A percentile compares a stretch with the other conserved stretches of the same genome.
These are phyloP conservation scores for Pythium brassicae DNA, from an alignment of 352 stramenopile genomes.

Conservation along the genomic window DNA sequence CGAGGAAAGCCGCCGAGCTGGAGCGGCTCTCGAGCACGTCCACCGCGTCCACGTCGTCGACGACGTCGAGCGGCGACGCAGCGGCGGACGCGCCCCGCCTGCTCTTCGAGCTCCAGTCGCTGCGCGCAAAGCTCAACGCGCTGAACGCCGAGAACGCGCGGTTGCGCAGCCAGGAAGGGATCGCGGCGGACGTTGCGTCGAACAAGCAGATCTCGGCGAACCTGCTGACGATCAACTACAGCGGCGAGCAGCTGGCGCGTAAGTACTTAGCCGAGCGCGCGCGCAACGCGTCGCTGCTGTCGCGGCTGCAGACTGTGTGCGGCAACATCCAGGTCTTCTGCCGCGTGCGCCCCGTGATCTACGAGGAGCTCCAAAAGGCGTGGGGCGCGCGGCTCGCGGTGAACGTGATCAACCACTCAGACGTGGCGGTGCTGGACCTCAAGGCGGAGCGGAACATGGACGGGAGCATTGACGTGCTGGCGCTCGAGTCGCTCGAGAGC, in stretches of 20 bases:
- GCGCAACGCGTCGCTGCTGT: constrained; percentile 75
- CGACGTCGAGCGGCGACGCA: constrained; percentile 15
- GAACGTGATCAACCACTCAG: constrained; percentile 80
- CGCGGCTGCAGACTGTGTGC: constrained; percentile 80
- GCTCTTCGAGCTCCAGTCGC: constrained; percentile 49
- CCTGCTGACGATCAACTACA: constrained; percentile 62
- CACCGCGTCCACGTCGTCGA: constrained; percentile 22
- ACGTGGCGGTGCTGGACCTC: constrained; percentile 76
- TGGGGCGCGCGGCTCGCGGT: constrained; percentile 57
- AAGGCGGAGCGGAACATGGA: constrained; percentile 37
- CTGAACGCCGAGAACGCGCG: constrained; percentile 55
- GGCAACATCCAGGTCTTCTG: constrained; percentile 95
- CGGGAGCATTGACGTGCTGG: constrained; percentile 25
- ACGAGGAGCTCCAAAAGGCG: constrained; percentile 58
- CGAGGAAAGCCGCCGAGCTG: constrained; percentile 36
- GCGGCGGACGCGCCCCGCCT: constrained; percentile 20
- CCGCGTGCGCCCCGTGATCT: constrained; percentile 84
- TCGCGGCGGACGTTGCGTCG: constrained; percentile 18
- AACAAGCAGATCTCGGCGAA: constrained; percentile 65
- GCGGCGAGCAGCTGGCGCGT: constrained; percentile 63
- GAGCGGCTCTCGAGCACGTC: constrained; percentile 37
- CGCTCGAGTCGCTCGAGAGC: constrained; percentile 35
- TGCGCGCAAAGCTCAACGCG: constrained; percentile 44
- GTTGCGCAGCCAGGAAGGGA: constrained; percentile 44
- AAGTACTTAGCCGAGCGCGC: constrained; percentile 87